A percentile compares a stretch with the other conserved stretches of the same genome.
phyloP scores from a whole-genome alignment of 116 monocot species.

The Phalaenopsis hybrid region DNA sequence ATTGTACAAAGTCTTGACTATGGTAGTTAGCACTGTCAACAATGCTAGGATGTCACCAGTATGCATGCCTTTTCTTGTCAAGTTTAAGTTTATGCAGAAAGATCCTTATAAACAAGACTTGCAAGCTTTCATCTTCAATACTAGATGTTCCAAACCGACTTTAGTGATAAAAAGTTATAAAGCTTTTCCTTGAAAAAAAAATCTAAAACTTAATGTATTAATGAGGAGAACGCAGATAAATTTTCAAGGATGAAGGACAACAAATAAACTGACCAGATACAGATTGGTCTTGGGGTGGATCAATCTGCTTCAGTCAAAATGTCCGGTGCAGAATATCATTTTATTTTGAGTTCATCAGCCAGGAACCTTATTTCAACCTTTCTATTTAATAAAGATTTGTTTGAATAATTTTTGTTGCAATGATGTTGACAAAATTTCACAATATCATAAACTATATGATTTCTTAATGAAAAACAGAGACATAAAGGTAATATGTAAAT shows the following conservation, averaged over 20 bases:
- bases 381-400: background rate
- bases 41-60: too few species aligned
- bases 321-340: background rate
- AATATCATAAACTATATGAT: background rate
- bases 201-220: background rate
- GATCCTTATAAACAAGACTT: background rate
- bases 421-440: background rate
- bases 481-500: background rate
- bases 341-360: background rate
- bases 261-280: background rate
- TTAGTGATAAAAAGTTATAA: background rate
- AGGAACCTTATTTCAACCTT: background rate
- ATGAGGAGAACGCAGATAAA: background rate
- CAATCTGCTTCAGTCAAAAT: background rate
- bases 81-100: background rate
- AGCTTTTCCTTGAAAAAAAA: background rate
- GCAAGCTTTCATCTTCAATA: background rate
- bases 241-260: too few species aligned
- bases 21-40: too few species aligned
- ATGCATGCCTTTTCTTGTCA: too few species aligned
- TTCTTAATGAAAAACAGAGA: background rate
- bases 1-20: too few species aligned
- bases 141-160: background rate
- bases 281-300: background rate
- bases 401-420: background rate